These are phyloP conservation scores for Mortierella polycephala DNA, from an alignment of 371 early-diverging fungal species.

Conservation along the genomic window DNA sequence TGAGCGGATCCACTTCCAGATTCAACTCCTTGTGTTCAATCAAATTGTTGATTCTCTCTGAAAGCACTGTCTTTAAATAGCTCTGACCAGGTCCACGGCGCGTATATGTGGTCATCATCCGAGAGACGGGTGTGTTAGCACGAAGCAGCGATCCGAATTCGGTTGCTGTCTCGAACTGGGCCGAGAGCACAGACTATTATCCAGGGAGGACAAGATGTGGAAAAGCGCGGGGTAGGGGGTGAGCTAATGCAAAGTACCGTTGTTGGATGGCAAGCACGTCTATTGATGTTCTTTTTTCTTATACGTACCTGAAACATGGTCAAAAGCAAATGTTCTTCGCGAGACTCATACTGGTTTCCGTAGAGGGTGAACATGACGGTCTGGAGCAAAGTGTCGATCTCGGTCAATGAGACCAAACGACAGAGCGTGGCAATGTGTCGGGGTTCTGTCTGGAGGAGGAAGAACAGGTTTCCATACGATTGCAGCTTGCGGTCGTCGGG, in stretches of 20 bases:
- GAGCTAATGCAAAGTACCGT: background rate
- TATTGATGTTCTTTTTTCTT: background rate
- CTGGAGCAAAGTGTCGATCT: slow-evolving; percentile 94
- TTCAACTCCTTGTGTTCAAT: slow-evolving; percentile 82
- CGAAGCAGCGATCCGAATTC: slow-evolving; percentile 90
- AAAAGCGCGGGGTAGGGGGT: background rate
- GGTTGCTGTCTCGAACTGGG: slow-evolving; percentile 89
- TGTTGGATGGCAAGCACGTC: background rate
- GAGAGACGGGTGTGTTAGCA: slow-evolving; percentile 95
- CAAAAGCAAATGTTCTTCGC: slow-evolving; percentile 93
- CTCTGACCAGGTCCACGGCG: slow-evolving; percentile 94
- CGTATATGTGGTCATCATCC: slow-evolving; percentile 97
- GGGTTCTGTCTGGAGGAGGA: slow-evolving; percentile 92
- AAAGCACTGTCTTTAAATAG: slow-evolving; percentile 89
- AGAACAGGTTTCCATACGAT: slow-evolving; percentile 94
- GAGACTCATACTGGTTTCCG: slow-evolving; percentile 95
- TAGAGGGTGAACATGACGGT: slow-evolving; percentile 97
- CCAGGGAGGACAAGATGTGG: background rate
- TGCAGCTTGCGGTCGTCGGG: slow-evolving; percentile 90
- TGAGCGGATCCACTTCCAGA: slow-evolving; percentile 91
- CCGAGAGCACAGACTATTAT: slow-evolving; percentile 82
- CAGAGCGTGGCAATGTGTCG: slow-evolving; percentile 89
- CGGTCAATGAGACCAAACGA: slow-evolving; percentile 83
- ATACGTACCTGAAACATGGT: slow-evolving; percentile 92
- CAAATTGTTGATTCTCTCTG: slow-evolving; percentile 81